Conservation (phyloP, 768 basidiomycete species). For the Termitomyces sp. region DNA sequence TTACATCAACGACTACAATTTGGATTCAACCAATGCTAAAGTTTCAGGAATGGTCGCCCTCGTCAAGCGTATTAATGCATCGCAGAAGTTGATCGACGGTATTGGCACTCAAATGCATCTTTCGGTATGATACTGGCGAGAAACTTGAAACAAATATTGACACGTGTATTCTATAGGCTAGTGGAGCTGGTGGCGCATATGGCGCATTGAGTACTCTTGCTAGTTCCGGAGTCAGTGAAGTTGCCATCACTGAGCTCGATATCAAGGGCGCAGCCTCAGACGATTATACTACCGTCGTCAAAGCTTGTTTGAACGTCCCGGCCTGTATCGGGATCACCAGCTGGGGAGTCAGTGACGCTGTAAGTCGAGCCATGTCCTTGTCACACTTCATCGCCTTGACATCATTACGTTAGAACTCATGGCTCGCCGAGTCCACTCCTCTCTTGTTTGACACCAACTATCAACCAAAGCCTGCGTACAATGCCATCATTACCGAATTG, state of each 20-base stretch:
- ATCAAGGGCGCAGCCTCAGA: conserved; percentile 30
- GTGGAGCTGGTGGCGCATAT: background rate
- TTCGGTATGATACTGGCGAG: conserved; percentile 9
- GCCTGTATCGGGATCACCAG: conserved; percentile 41
- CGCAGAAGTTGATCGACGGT: conserved; percentile 38
- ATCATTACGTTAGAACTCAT: conserved; percentile 18
- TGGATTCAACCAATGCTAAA: conserved; percentile 47
- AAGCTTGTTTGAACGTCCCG: conserved; percentile 39
- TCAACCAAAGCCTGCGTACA: conserved; percentile 22
- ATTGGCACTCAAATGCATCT: conserved; percentile 48
- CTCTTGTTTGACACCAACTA: conserved; percentile 24
- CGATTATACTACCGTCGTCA: conserved; percentile 16
- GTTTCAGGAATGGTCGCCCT: conserved; percentile 31
- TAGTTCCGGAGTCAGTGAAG: conserved; percentile 23
- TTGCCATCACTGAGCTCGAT: conserved; percentile 47
- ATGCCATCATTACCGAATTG: conserved; percentile 14
- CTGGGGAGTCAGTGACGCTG: conserved; percentile 46
- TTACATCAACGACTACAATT: conserved; percentile 41
- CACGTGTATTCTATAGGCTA: background rate
- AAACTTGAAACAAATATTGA: background rate
- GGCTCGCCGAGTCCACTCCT: conserved; percentile 18
- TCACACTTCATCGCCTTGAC: background rate
- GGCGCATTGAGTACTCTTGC: background rate
- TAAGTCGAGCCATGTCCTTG: conserved; percentile 14
- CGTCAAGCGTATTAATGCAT: conserved; percentile 32